These are phyloP conservation scores for Zasmidium citrigriseum DNA, from an alignment of 2,329 filamentous ascomycete species.

Conservation along the genomic window DNA sequence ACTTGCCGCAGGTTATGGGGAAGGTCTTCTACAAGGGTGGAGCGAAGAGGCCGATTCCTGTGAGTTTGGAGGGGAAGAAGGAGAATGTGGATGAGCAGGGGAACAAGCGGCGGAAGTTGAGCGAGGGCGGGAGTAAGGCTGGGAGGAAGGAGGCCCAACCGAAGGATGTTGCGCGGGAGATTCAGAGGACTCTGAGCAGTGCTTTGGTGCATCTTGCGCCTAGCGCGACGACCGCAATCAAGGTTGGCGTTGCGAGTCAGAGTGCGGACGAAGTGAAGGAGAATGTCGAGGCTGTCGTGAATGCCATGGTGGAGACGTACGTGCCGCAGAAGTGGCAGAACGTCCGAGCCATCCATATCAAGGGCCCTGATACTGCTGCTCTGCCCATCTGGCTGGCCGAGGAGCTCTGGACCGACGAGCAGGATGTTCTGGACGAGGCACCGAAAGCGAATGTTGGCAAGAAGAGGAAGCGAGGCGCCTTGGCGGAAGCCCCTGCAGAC, in stretches of 20 bases:
- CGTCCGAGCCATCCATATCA: slow-evolving; percentile 82
- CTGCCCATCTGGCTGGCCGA: slow-evolving; percentile 93
- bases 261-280: slow-evolving; percentile 73
- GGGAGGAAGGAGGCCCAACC: slow-evolving; percentile 56
- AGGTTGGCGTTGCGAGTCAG: slow-evolving; percentile 75
- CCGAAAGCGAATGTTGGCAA: slow-evolving; percentile 34
- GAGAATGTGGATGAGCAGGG: slow-evolving; percentile 53
- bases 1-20: slow-evolving; percentile 75
- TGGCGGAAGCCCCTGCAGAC: slow-evolving; percentile 24
- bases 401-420: slow-evolving; percentile 83
- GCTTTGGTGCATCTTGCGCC: slow-evolving; percentile 80
- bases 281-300: slow-evolving; percentile 74
- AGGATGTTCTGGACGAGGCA: slow-evolving; percentile 65
- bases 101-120: slow-evolving; percentile 46
- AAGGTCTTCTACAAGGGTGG: slow-evolving; percentile 90
- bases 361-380: slow-evolving; percentile 82
- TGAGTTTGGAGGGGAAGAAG: slow-evolving; percentile 65
- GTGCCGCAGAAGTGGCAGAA: slow-evolving; percentile 87
- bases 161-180: slow-evolving; percentile 73
- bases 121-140: slow-evolving; percentile 40
- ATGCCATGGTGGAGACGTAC: slow-evolving; percentile 72
- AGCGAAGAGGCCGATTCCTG: slow-evolving; percentile 81
- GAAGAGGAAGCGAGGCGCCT: slow-evolving; percentile 36
- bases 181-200: slow-evolving; percentile 73
- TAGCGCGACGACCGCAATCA: slow-evolving; percentile 76